Evolutionary conservation across 2,329 filamentous ascomycete species (phyloP), one percentile per base, ranked within the genome.

Genomic region (Microcera coccophila): DNA sequence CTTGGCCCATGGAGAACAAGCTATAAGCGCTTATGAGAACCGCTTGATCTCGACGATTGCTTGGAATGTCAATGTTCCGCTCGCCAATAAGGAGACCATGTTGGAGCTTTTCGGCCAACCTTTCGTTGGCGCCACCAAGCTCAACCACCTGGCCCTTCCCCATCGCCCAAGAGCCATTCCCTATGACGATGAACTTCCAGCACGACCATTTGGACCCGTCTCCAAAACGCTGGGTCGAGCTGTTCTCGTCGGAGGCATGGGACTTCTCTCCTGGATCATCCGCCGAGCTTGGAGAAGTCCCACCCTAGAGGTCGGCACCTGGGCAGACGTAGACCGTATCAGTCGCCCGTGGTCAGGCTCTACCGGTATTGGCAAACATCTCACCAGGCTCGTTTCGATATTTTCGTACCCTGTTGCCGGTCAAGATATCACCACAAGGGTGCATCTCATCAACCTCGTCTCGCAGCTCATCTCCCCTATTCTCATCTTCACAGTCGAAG

Each of bases 141-240:
- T 47, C 3, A 18, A 44, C 14, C 43, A 12, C 14, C 44, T 37
- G 5, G 39, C 42, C 5, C 21, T 36, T 12, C 39, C 14, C 11
- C 40, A 36, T 8, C 33, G 33, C 4, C 15, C 44, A 15, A 44
- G 41, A 17, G 37, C 44, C 12, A 24, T 44, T 2, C 44, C 44
- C 7, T 47, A 44, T 24, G 44, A 47, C 26, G 44, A 47, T 17
- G 44, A 47, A 5, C 40, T 47, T 15, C 37, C 44, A 1, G 41
- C 19, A 17, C 8, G 8, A 40, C 44, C 15, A 44, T 44, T 5
- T 26, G 15, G 4, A 44, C 41, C 15, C 44, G 44, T 21, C 17
- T 47, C 4, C 14, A 36, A 11, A 21, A 42, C 15, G 44, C 44
- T 24, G 44, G 18, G 1, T 16, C 40, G 4, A 39, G 42, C 19